Base-by-base conservation (phyloP, 2,329 filamentous ascomycete species). In the Ophiocordyceps australis region DNA sequence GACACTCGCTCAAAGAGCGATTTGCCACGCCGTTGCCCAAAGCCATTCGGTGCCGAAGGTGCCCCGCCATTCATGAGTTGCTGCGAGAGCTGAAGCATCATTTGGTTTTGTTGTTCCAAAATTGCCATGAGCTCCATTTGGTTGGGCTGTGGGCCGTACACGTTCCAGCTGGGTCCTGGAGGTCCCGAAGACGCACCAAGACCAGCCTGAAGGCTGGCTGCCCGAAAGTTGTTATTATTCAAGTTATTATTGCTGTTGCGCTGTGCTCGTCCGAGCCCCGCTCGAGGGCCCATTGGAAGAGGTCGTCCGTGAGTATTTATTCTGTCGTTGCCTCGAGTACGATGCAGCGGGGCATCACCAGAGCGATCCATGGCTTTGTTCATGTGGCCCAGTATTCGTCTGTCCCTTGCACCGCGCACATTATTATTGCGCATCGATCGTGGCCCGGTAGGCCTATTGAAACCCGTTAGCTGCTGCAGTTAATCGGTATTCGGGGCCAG, bases 351-450 rank as follows among this genome's bases (percentile, higher is more conserved):
- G n/a, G 65, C 63, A 38, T 93, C 83, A 37, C 61, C 59, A 19
- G 64, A 61, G 33, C 86, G 74, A 40, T 91, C 81, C 69, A 93
- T 74, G 10, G 74, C 71, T 41, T 80, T 80, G 45, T 76, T 73
- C 44, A 91, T 67, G 38, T 94, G 82, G 25, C 82, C 81, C 29
- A 94, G 62, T 60, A 94, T 73, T 33, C 81, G 72, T 47, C 82
- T 83, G 31, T 79, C 77, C 37, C 80, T 72, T 28, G 69, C 64
- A 28, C 62, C 58, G 29, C 64, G 52, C 28, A 46, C 45, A 38
- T 57, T 67, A 27, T 69, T 69, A 46, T 77, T 81, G 42, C 89
- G 78, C 83, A 95, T 93, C 18, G 85, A 83, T 48, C 85, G 89
- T 12, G 89, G 89, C 29, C 86, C 89, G 26, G 83, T 95, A 8